Conservation (phyloP, 148 eudicot genomes). For the Nepenthes mirabilis region DNA sequence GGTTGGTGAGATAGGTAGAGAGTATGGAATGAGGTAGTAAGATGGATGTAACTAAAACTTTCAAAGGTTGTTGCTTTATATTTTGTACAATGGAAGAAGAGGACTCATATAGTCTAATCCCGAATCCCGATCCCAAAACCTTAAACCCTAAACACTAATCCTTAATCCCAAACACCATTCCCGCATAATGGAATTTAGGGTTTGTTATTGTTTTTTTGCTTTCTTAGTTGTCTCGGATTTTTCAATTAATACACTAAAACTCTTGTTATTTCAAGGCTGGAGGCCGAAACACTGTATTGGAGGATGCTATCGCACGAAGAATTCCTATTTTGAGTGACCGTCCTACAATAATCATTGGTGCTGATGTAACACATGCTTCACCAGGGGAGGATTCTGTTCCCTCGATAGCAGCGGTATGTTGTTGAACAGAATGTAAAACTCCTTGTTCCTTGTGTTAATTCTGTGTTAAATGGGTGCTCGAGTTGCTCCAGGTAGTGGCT, state of each 20-base stretch:
- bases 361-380: constrained; percentile 87
- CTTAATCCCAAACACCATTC: too few species aligned
- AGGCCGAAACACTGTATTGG: constrained; percentile 50
- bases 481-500: constrained; percentile 55
- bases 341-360: constrained; percentile 77
- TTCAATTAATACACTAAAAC: too few species aligned
- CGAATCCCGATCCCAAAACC: too few species aligned
- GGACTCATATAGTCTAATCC: too few species aligned
- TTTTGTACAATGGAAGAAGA: too few species aligned
- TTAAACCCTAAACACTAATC: too few species aligned
- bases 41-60: too few species aligned
- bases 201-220: neutral
- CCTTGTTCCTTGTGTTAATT: neutral
- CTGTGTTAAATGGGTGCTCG: neutral
- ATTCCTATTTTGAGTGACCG: constrained; percentile 41
- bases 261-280: constrained; percentile 41
- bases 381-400: constrained; percentile 87
- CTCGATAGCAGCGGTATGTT: constrained; percentile 79
- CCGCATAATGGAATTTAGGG: neutral
- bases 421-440: too few species aligned
- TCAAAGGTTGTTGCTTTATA: too few species aligned
- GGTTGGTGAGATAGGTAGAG: too few species aligned
- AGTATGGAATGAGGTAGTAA: too few species aligned
- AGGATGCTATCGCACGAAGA: constrained; percentile 15
- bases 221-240: too few species aligned